A percentile compares a stretch with the other conserved stretches of the same genome.
These are phyloP conservation scores for Diaporthe sp. DNA, from an alignment of 2,329 filamentous ascomycete genomes.

Conservation along the genomic window DNA sequence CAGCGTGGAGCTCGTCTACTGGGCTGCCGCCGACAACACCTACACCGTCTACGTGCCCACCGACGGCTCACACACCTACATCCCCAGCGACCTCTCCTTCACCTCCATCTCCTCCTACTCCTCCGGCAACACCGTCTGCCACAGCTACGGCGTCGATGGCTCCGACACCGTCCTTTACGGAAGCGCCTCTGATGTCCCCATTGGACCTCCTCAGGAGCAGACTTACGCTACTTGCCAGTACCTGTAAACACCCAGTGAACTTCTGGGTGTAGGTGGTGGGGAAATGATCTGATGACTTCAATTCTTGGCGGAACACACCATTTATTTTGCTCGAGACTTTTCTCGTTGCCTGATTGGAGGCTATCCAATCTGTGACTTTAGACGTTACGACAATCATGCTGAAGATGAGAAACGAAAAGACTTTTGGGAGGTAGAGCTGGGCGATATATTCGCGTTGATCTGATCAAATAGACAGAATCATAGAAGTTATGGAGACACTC, in stretches of 20 bases:
- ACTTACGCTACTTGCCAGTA: slow-evolving; percentile 30
- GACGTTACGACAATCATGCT: slow-evolving; percentile 4
- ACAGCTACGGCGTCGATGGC: slow-evolving; percentile 36
- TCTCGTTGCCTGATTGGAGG: background rate
- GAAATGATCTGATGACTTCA: background rate
- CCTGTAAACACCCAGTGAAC: background rate
- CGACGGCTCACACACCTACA: slow-evolving; percentile 28
- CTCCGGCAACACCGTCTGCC: slow-evolving; percentile 33
- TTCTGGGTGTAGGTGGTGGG: background rate
- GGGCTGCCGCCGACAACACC: slow-evolving; percentile 39
- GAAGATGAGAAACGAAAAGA: background rate
- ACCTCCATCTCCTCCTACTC: slow-evolving; percentile 36
- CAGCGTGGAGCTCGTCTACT: slow-evolving; percentile 37
- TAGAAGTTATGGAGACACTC: background rate
- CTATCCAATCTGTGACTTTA: slow-evolving; percentile 16
- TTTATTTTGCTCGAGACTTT: background rate
- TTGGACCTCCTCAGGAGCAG: slow-evolving; percentile 40
- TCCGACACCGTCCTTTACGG: slow-evolving; percentile 35
- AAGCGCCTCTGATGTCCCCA: slow-evolving; percentile 34
- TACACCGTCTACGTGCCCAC: slow-evolving; percentile 32
- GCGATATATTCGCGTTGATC: background rate
- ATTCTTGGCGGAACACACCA: background rate
- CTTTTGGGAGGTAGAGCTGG: slow-evolving; percentile 1
- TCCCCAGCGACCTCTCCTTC: slow-evolving; percentile 39
- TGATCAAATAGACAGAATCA: background rate